Evolutionary conservation across 257 asterid genomes (phyloP), one percentile per base, ranked within the genome.

Genomic region (Solanum sparsipilum): DNA sequence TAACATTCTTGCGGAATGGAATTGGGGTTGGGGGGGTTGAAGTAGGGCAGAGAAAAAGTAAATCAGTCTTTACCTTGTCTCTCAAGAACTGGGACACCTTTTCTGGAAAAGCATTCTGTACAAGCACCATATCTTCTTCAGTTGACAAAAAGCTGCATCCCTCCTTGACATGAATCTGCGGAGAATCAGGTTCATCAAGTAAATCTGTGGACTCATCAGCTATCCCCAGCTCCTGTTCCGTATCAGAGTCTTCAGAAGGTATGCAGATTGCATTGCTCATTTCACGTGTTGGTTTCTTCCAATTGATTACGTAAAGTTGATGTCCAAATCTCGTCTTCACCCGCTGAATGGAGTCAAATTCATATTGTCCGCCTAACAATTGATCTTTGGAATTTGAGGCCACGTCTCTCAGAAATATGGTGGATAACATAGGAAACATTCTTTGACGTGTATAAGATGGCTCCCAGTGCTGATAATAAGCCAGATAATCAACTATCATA

Each of bases 111-210:
- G 99, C 98, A 83, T 90, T 92, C 83, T 74, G 91, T 60, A 97
- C 97, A 88, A 97, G 99, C 90, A 93, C 95, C 91, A 93, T 90
- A 90, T 96, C 95, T 92, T 97, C 98, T 89, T 97, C 99, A 15
- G 94, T 96, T 36, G 93, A 93, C 89, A 96, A 88, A 92, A 92
- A 92, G 82, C 92, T 89, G 89, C 94, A 86, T 7, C 95, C 98
- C 25, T 86, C 88, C 20, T 93, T 93, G 35, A 90, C 84, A 79
- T 83, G 94, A 87, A 94, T 73, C 86, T 89, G 89, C 21, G 96
- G 95, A 21, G 90, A 90, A 65, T 93, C 96, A 41, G 92, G 84
- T 87, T 93, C 98, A 58, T 94, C 97, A 15, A 87, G 88, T 84
- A 90, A 38, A 88, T 92, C 96, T 83, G 75, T 25, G 86, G 93